A percentile compares a stretch with the other conserved stretches of the same genome.
Evolutionary conservation across 306 rosid genomes (phyloP).

Genomic region (Crotalaria pallida): DNA sequence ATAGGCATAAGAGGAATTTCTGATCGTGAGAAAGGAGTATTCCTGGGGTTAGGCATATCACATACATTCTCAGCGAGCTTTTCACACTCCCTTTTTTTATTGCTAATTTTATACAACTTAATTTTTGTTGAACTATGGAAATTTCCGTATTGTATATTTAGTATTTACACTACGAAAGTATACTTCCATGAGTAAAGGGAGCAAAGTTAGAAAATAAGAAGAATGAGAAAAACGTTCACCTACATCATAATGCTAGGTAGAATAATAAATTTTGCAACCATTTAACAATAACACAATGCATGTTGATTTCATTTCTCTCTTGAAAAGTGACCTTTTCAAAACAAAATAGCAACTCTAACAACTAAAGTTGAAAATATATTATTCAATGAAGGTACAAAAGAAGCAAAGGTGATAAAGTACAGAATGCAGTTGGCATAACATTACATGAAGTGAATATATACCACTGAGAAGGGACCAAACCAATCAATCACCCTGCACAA

Average conservation of each 20-base stretch:
- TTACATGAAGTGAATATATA: conserved; percentile 11
- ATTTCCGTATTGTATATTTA: no score
- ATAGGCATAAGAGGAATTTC: neutral
- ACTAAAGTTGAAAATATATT: neutral
- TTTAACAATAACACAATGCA: neutral
- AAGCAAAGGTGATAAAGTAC: neutral
- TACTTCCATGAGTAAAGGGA: no score
- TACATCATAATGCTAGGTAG: neutral
- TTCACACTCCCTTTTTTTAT: no score
- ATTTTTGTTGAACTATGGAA: no score
- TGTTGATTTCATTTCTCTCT: neutral
- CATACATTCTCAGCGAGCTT: no score
- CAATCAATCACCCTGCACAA: conserved; percentile 27
- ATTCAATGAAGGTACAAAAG: neutral
- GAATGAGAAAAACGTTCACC: no score
- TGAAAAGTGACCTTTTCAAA: neutral
- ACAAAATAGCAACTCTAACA: neutral
- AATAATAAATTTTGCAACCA: neutral
- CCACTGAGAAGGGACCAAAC: neutral
- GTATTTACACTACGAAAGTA: no score
- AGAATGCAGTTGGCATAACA: conserved; percentile 9
- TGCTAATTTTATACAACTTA: no score
- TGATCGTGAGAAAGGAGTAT: neutral
- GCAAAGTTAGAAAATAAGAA: no score
- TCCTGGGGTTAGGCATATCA: neutral